Conservation (phyloP, 2,329 filamentous ascomycete species). For the Fusarium subtropicale region DNA sequence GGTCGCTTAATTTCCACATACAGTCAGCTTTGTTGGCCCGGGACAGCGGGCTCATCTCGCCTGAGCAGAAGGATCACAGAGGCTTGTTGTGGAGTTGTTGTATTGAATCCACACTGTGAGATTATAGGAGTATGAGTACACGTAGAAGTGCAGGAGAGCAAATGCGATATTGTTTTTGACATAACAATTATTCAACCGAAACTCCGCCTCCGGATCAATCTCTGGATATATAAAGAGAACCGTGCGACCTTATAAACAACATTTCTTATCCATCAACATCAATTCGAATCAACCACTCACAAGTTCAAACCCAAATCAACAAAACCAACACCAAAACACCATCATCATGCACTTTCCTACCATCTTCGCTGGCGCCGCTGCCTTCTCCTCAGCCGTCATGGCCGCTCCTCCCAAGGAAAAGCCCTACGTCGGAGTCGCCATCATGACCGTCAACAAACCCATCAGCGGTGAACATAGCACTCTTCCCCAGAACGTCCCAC, state of each 20-base stretch:
- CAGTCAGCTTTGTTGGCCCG: neutral
- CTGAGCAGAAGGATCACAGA: rapidly evolving
- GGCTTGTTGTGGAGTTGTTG: neutral
- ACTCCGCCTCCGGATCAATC: neutral
- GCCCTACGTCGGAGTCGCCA: neutral
- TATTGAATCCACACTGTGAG: rapidly evolving
- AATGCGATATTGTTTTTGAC: neutral
- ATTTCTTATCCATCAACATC: neutral
- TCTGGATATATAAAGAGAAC: neutral
- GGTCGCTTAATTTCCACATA: neutral
- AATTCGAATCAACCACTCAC: neutral
- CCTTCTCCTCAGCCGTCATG: neutral
- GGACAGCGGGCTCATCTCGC: neutral
- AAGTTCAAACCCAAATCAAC: rapidly evolving
- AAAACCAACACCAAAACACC: neutral
- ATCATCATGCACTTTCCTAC: conserved; percentile 17
- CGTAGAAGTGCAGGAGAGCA: neutral
- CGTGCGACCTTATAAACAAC: rapidly evolving
- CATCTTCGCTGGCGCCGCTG: neutral
- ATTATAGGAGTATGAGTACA: neutral
- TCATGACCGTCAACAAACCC: conserved; percentile 15
- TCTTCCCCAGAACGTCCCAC: conserved; percentile 8
- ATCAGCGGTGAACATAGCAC: neutral
- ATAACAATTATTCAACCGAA: rapidly evolving
- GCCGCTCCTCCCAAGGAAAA: conserved; percentile 12